Evolutionary conservation across 2,329 filamentous ascomycete genomes (phyloP), one percentile per base, ranked within the genome.

Genomic region (Microcyclospora tardicrescens): DNA sequence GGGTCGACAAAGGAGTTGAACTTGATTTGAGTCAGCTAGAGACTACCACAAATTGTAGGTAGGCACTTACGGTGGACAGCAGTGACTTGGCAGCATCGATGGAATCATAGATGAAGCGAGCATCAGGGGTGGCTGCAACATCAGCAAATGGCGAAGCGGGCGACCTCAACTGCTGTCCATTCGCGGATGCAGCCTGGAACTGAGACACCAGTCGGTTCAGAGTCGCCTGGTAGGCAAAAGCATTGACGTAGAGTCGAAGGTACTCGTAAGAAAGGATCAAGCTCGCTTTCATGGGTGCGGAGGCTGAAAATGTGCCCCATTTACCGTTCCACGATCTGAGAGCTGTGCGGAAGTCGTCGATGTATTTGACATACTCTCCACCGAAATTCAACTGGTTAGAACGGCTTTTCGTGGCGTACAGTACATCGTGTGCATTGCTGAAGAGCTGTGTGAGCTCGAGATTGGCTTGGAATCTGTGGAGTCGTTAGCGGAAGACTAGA

Each of bases 21-120:
- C 30, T 32, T 5, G 30, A 5, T n/a, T 6, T n/a, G 4, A 10
- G 10, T 32, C 12, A 32, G 30, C 30, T 6, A 32, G 4, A 15
- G 30, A 5, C 30, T 10, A n/a, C 4, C 10, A 15, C 12, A 15
- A 32, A 10, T 6, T 5, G 14, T 4, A 32, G 4, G 5, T 5
- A 15, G 30, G 10, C 12, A n/a, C 30, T 32, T 10, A 32, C 30
- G 1, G 73, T 75, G 12, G 66, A 70, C 11, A 80, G 59, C 13
- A 79, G 67, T 0, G 72, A 70, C 50, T 77, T 78, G 0, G 75
- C 76, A 2, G 76, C 74, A 46, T 78, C 73, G 6, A 80, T 67
- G 2, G 74, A 74, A 51, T 78, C 75, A 53, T 78, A 79, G 40
- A 80, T 78, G 54, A 79, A 79, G 5, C 76, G 67, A 5, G 75